Evolutionary conservation across 83 land plant species (phyloP).

Genomic region (Diphasiastrum complanatum): DNA sequence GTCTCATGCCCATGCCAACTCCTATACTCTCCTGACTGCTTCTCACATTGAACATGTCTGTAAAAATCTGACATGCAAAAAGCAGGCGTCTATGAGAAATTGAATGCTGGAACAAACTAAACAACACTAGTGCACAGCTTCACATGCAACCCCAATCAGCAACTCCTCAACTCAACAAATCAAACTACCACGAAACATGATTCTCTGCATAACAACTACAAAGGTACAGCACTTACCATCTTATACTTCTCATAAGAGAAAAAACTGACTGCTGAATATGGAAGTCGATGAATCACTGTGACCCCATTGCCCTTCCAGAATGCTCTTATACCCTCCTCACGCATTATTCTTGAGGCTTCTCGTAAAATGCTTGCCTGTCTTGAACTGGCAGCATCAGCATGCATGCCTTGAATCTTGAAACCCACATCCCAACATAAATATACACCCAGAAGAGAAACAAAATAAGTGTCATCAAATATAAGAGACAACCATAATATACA

Average conservation of each 20-base stretch:
- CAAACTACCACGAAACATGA: not conserved
- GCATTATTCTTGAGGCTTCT: slow-evolving; percentile 68
- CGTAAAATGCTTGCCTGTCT: slow-evolving; percentile 50
- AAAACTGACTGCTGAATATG: slow-evolving; percentile 84
- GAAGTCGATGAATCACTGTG: slow-evolving; percentile 87
- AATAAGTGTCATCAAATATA: too few relatives aligned
- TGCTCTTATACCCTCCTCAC: slow-evolving; percentile 89
- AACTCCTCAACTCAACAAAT: not conserved
- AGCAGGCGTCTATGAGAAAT: not conserved
- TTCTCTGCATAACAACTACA: not conserved
- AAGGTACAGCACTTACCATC: slow-evolving; percentile 37
- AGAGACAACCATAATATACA: too few relatives aligned
- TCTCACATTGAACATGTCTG: slow-evolving; percentile 37
- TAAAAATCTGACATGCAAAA: slow-evolving; percentile 43
- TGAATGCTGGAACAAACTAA: not conserved
- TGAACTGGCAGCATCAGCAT: slow-evolving; percentile 54
- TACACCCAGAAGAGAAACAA: too few relatives aligned
- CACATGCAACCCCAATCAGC: not conserved
- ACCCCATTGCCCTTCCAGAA: slow-evolving; percentile 98
- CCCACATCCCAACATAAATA: slow-evolving; percentile 6
- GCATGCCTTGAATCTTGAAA: slow-evolving; percentile 88
- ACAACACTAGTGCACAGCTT: not conserved
- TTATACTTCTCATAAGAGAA: slow-evolving; percentile 89
- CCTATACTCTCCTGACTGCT: slow-evolving; percentile 38
- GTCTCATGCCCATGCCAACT: slow-evolving; percentile 50